Evolutionary conservation across 1,139 yeast species (phyloP).

Genomic region (Insectozyma bohioensis): DNA sequence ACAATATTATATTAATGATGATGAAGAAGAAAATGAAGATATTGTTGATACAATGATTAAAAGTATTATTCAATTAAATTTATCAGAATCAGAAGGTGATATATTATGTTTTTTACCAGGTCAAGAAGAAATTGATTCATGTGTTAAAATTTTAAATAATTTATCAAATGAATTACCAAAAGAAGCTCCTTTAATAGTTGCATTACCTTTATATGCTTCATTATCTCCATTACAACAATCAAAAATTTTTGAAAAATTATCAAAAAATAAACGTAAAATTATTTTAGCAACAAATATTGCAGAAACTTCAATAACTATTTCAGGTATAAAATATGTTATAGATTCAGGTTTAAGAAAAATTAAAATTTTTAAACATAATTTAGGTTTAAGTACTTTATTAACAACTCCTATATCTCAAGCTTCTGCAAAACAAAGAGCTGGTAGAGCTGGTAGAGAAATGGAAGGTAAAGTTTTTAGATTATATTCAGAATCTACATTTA

Average conservation of each 20-base stretch:
- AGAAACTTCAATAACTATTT: constrained; percentile 93
- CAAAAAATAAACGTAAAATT: constrained; percentile 68
- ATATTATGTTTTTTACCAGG: constrained; percentile 90
- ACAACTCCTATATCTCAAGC: constrained; percentile 94
- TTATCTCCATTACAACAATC: constrained; percentile 83
- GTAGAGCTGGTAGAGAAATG: constrained; percentile 98
- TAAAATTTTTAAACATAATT: constrained; percentile 89
- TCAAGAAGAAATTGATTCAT: constrained; percentile 94
- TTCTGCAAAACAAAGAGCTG: constrained; percentile 92
- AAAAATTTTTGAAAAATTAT: constrained; percentile 65
- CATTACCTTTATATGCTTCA: constrained; percentile 91
- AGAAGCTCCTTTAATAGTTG: constrained; percentile 72
- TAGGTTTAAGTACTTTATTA: constrained; percentile 85
- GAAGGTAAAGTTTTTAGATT: constrained; percentile 84
- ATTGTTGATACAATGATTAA: constrained; percentile 78
- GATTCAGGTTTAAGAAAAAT: constrained; percentile 93
- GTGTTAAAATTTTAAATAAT: constrained; percentile 60
- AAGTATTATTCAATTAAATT: constrained; percentile 74
- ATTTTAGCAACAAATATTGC: constrained; percentile 94
- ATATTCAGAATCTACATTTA: constrained; percentile 71
- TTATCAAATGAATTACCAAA: constrained; percentile 67
- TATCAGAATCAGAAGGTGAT: constrained; percentile 83
- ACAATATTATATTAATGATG: constrained; percentile 55
- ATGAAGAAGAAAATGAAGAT: constrained; percentile 63
- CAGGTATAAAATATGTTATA: constrained; percentile 92